phyloP scores from a whole-genome alignment of 2,329 filamentous ascomycete species.

The Xylaria sp. region DNA sequence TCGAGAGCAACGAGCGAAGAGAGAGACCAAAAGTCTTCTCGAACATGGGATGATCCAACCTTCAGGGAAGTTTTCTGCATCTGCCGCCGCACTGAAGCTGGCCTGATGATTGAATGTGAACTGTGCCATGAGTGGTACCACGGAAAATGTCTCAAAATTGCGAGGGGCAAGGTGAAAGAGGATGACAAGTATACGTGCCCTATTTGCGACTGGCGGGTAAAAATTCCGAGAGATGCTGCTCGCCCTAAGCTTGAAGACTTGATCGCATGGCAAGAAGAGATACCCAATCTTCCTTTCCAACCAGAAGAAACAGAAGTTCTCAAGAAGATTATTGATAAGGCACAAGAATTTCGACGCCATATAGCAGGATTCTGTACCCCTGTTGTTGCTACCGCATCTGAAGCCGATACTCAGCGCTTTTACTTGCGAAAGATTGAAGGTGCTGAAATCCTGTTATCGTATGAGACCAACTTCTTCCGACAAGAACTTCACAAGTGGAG shows the following conservation, averaged over 20 bases:
- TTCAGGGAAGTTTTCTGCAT: slow-evolving; percentile 93
- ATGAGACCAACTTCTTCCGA: slow-evolving; percentile 97
- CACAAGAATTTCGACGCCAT: slow-evolving; percentile 83
- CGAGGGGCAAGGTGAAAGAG: slow-evolving; percentile 96
- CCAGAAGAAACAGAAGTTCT: slow-evolving; percentile 93
- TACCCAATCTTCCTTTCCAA: slow-evolving; percentile 85
- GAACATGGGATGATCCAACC: slow-evolving; percentile 69
- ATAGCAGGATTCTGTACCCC: slow-evolving; percentile 84
- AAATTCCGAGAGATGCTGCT: slow-evolving; percentile 95
- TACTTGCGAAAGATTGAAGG: slow-evolving; percentile 97
- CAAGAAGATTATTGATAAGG: slow-evolving; percentile 85
- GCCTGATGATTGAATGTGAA: slow-evolving; percentile 99
- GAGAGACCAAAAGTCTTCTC: slow-evolving; percentile 53
- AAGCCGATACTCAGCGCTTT: slow-evolving; percentile 90
- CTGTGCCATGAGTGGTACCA: slow-evolving; percentile 99
- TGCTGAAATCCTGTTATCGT: slow-evolving; percentile 88
- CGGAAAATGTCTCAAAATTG: slow-evolving; percentile 97
- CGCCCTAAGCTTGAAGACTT: slow-evolving; percentile 95
- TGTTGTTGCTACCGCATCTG: slow-evolving; percentile 81
- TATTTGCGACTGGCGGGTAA: slow-evolving; percentile 96
- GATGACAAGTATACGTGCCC: slow-evolving; percentile 98
- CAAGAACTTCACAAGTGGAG: slow-evolving; percentile 96
- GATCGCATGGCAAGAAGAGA: slow-evolving; percentile 83
- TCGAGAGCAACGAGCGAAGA: slow-evolving; percentile 79
- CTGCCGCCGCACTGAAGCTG: slow-evolving; percentile 89